phyloP scores from a whole-genome alignment of 140 eudicot genomes.

The Senecio squalidus region DNA sequence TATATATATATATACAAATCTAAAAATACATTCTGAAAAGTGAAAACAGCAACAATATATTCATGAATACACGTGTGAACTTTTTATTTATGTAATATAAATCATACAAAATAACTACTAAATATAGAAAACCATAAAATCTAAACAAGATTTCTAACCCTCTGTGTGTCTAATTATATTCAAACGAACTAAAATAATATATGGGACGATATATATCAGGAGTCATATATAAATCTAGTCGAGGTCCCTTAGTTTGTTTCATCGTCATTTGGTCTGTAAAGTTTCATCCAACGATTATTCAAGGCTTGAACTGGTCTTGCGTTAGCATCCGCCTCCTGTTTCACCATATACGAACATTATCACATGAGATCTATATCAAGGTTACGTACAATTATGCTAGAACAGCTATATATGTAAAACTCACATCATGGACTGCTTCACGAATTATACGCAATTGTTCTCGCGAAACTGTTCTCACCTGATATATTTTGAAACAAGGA shows the following conservation, averaged over 20 bases:
- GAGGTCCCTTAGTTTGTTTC: slow-evolving; percentile 9
- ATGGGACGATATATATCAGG: too few species aligned
- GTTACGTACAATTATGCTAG: background rate
- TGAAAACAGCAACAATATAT: too few species aligned
- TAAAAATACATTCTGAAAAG: too few species aligned
- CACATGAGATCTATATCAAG: background rate
- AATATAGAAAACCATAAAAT: too few species aligned
- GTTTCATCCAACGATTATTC: slow-evolving; percentile 29
- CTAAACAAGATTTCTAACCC: too few species aligned
- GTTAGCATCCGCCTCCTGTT: slow-evolving; percentile 31
- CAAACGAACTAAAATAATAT: too few species aligned
- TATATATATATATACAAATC: too few species aligned
- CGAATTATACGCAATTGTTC: slow-evolving; percentile 44
- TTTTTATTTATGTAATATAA: too few species aligned
- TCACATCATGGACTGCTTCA: slow-evolving; percentile 60
- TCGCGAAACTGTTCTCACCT: slow-evolving; percentile 54
- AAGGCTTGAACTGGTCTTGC: slow-evolving; percentile 51
- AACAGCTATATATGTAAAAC: slow-evolving; percentile 1
- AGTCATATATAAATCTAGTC: background rate
- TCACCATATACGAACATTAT: background rate
- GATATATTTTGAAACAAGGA: background rate
- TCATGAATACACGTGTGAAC: too few species aligned
- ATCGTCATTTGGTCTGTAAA: slow-evolving; percentile 28
- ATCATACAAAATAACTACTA: too few species aligned
- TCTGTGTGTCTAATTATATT: too few species aligned